Percentiles rank a stretch among this genome's conserved stretches.
Conservation (phyloP, 1,284 basidiomycete species). For the Exobasidium cylindrosporum region DNA sequence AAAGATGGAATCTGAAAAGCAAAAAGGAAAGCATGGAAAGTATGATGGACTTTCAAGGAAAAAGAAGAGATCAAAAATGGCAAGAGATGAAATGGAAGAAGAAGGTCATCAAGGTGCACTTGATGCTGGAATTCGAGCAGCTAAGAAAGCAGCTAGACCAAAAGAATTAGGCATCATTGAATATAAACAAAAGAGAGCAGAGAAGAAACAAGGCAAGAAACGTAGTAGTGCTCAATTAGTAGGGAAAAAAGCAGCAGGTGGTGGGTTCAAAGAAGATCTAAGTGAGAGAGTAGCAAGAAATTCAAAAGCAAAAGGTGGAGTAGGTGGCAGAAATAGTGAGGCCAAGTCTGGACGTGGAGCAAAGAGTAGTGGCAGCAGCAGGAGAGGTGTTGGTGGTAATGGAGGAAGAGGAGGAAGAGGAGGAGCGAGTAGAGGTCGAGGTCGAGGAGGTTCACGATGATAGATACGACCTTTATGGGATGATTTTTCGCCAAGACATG, state of each 20-base stretch:
- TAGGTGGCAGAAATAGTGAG: not conserved
- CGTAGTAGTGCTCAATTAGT: slow-evolving; percentile 4
- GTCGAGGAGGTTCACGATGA: not conserved
- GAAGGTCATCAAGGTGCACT: slow-evolving; percentile 21
- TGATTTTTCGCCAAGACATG: too few relatives aligned
- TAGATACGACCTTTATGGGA: too few relatives aligned
- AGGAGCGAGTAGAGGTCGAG: not conserved
- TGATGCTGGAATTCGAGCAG: slow-evolving; percentile 40
- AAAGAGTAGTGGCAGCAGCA: not conserved
- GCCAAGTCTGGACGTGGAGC: not conserved
- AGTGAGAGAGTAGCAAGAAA: not conserved
- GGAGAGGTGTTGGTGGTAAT: not conserved
- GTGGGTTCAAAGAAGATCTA: slow-evolving; percentile 10
- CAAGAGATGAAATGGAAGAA: slow-evolving; percentile 39
- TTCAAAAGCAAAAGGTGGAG: not conserved
- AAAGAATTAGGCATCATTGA: slow-evolving; percentile 39
- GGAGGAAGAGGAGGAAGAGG: not conserved
- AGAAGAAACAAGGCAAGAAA: slow-evolving; percentile 13
- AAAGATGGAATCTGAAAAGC: slow-evolving; percentile 24
- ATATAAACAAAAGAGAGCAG: slow-evolving; percentile 13
- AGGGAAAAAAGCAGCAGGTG: slow-evolving; percentile 7
- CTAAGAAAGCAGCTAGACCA: slow-evolving; percentile 44
- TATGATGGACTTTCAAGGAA: slow-evolving; percentile 45
- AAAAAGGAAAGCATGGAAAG: slow-evolving; percentile 21
- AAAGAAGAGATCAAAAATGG: slow-evolving; percentile 39